These are phyloP conservation scores for Fusarium poae DNA, from an alignment of 2,329 filamentous ascomycete species.

Conservation along the genomic window DNA sequence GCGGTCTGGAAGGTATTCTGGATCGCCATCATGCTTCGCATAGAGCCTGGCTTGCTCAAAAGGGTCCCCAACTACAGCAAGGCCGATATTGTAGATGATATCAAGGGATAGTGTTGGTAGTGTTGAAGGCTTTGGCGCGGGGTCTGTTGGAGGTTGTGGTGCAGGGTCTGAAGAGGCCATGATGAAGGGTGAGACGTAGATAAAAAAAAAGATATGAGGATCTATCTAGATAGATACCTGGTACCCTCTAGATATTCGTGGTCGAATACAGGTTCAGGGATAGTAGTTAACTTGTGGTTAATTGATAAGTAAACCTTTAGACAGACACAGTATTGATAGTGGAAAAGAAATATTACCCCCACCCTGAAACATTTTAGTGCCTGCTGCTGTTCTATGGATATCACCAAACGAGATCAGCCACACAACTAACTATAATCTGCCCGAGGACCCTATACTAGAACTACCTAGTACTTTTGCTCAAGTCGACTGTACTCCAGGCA, in stretches of 20 bases:
- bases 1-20: neutral
- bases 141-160: neutral
- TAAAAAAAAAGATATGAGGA: neutral
- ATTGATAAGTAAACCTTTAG: neutral
- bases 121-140: neutral
- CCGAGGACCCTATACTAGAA: neutral
- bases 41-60: neutral
- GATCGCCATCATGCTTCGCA: neutral
- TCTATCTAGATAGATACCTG: neutral
- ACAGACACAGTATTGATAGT: neutral
- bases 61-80: neutral
- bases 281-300: neutral
- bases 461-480: too few species aligned
- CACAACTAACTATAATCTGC: neutral
- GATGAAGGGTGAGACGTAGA: neutral
- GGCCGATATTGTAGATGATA: slow-evolving; percentile 30
- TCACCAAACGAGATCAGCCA: neutral
- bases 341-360: slow-evolving; percentile 11
- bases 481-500: neutral
- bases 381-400: neutral
- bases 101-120: slow-evolving; percentile 29
- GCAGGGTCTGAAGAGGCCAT: slow-evolving; percentile 8
- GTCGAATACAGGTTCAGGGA: too few species aligned
- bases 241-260: neutral
- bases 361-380: neutral